A percentile compares a stretch with the other conserved stretches of the same genome.
These are phyloP conservation scores for Capillidium heterosporum DNA, from an alignment of 371 early-diverging fungal genomes.

Conservation along the genomic window DNA sequence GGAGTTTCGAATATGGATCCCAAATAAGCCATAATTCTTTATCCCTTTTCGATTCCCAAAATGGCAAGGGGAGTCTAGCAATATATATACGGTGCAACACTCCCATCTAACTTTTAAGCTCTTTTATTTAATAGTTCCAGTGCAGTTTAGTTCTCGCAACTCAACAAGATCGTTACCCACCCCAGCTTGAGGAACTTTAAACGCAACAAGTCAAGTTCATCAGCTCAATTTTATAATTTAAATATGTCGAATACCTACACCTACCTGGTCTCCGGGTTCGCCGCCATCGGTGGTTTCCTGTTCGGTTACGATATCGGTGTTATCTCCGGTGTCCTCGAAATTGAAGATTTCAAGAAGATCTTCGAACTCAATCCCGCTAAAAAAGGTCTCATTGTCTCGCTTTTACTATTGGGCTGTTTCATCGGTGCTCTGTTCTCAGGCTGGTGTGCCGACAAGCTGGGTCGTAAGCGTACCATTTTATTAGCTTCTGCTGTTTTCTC, in stretches of 20 bases:
- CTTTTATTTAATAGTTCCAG: too few relatives aligned
- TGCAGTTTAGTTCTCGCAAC: too few relatives aligned
- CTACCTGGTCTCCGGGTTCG: not conserved
- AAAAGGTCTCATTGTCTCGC: constrained; percentile 8
- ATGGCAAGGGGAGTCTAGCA: too few relatives aligned
- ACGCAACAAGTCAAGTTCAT: too few relatives aligned
- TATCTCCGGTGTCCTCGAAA: constrained; percentile 8
- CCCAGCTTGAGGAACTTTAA: too few relatives aligned
- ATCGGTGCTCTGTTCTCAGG: constrained; percentile 4
- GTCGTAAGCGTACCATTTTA: not conserved
- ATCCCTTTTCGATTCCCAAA: too few relatives aligned
- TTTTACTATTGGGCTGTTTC: constrained; percentile 6
- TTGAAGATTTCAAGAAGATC: not conserved
- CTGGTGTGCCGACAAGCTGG: not conserved
- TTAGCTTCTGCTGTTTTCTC: not conserved
- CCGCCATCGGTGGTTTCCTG: constrained; percentile 8
- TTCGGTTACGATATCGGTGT: constrained; percentile 12
- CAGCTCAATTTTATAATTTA: not conserved
- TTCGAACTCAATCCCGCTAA: not conserved
- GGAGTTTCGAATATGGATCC: too few relatives aligned
- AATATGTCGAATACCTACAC: not conserved
- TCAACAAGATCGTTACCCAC: too few relatives aligned
- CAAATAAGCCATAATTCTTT: too few relatives aligned
- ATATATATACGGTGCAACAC: too few relatives aligned
- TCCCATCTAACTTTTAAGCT: too few relatives aligned